These are phyloP conservation scores for Pseudopithomyces maydicus DNA, from an alignment of 2,329 filamentous ascomycete genomes.

Conservation along the genomic window DNA sequence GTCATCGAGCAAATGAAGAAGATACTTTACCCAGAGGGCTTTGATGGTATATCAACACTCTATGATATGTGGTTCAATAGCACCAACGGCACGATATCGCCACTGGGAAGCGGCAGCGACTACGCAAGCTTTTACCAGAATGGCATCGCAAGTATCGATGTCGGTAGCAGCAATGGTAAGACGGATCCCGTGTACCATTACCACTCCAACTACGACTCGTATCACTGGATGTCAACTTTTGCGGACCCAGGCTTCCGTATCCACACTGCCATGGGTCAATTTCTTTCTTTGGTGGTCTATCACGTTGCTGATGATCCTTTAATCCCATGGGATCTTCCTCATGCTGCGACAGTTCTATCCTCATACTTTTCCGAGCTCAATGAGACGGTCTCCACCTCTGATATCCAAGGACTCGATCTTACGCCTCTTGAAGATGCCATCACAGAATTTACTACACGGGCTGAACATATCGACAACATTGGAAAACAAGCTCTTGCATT, in stretches of 20 bases:
- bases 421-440: constrained; percentile 16
- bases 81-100: constrained; percentile 36
- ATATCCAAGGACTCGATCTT: constrained; percentile 19
- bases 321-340: constrained; percentile 25
- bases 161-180: constrained; percentile 19
- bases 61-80: constrained; percentile 47
- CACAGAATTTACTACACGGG: constrained; percentile 15
- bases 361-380: constrained; percentile 25
- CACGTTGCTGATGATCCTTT: constrained; percentile 24
- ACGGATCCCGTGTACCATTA: constrained; percentile 30
- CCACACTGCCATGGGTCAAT: constrained; percentile 27
- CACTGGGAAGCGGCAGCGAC: constrained; percentile 48
- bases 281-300: constrained; percentile 21
- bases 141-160: constrained; percentile 36
- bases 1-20: constrained; percentile 28
- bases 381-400: constrained; percentile 13
- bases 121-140: constrained; percentile 49
- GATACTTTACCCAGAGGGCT: constrained; percentile 22
- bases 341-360: constrained; percentile 20
- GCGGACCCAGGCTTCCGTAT: constrained; percentile 26
- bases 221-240: constrained; percentile 27
- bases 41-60: constrained; percentile 33
- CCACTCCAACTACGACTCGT: constrained; percentile 28
- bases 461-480: constrained; percentile 12
- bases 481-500: constrained; percentile 14